Base-by-base conservation (phyloP, 2,329 filamentous ascomycete species). In the Daldinia eschscholtzii region DNA sequence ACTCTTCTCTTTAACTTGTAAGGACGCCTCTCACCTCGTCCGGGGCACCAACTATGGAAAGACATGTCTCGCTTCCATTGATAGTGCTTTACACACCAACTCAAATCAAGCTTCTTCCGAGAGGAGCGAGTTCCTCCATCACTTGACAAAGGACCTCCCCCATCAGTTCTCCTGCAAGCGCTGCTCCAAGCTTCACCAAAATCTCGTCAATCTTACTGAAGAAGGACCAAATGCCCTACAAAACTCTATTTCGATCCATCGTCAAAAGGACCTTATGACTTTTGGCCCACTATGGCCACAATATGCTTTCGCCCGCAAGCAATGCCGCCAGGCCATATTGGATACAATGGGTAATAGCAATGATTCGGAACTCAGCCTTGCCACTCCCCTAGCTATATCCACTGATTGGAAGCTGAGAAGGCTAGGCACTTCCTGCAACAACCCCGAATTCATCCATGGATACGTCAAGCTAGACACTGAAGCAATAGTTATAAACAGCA, bases 401-500 rank as follows among this genome's bases (percentile, higher is more conserved):
- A 65, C 65, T 41, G 50, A 65, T 39, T 70, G 68, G 68, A 64
- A 68, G 44, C 58, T 65, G 20, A 48, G 61, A 9, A 63, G 26
- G 41, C 52, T 70, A 26, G 65, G 68, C n/a, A 28, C 61, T 2
- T 33, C 39, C 35, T 70, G 68, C 28, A 58, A 48, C 39, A 70
- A 70, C 48, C 65, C 68, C 1, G 35, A 68, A 5, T 52, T 61
- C 28, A 37, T 60, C 9, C 57, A 68, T 33, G 68, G 68, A 12
- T 70, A 68, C 12, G 44, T 64, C 39, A 70, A 70, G 57, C 33
- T 70, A 5, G 65, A 70, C 41, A 64, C 61, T 7, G 68, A 70
- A 55, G 58, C 65, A 15, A 46, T 56, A 30, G 41, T 65, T 10
- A 30, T 56, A 3, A 12, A 53, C 4, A 42, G 59, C 26, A 23